Evolutionary conservation across 2,329 filamentous ascomycete genomes (phyloP).

Genomic region (Penicillium sp.): DNA sequence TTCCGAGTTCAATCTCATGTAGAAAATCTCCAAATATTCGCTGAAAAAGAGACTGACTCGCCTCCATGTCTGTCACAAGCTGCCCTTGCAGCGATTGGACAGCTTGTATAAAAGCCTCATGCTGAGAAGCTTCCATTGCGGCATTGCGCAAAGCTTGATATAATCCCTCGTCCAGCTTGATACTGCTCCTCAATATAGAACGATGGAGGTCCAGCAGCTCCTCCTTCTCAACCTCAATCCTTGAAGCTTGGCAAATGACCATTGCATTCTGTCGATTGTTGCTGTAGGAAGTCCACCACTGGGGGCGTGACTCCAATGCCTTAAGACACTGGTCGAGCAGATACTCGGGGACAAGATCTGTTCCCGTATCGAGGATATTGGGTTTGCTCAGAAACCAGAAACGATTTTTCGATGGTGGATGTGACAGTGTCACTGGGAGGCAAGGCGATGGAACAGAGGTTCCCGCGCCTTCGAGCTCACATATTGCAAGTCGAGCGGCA

Average conservation of each 20-base stretch:
- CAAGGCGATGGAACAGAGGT: conserved; percentile 50
- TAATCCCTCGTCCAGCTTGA: conserved; percentile 34
- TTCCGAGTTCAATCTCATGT: conserved; percentile 21
- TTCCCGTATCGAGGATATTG: conserved; percentile 14
- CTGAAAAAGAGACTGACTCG: conserved; percentile 23
- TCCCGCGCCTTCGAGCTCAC: conserved; percentile 54
- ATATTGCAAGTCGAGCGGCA: conserved; percentile 58
- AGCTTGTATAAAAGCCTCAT: conserved; percentile 32
- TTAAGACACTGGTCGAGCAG: conserved; percentile 49
- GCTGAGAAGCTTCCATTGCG: conserved; percentile 25
- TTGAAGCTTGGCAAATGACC: conserved; percentile 58
- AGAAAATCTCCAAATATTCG: conserved; percentile 24
- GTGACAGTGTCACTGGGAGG: conserved; percentile 43
- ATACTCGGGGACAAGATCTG: conserved; percentile 19
- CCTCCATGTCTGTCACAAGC: conserved; percentile 31
- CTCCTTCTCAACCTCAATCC: conserved; percentile 54
- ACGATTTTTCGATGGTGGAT: conserved; percentile 27
- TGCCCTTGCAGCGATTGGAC: conserved; percentile 29
- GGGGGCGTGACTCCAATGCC: conserved; percentile 50
- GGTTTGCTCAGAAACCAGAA: conserved; percentile 22
- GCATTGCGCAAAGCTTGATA: conserved; percentile 32
- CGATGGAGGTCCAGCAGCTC: conserved; percentile 40
- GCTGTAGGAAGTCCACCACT: conserved; percentile 61
- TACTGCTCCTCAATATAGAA: conserved; percentile 35
- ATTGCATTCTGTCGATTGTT: conserved; percentile 58